Evolutionary conservation across 257 asterid genomes (phyloP), one percentile per base, ranked within the genome.

Genomic region (Asclepias syriaca): DNA sequence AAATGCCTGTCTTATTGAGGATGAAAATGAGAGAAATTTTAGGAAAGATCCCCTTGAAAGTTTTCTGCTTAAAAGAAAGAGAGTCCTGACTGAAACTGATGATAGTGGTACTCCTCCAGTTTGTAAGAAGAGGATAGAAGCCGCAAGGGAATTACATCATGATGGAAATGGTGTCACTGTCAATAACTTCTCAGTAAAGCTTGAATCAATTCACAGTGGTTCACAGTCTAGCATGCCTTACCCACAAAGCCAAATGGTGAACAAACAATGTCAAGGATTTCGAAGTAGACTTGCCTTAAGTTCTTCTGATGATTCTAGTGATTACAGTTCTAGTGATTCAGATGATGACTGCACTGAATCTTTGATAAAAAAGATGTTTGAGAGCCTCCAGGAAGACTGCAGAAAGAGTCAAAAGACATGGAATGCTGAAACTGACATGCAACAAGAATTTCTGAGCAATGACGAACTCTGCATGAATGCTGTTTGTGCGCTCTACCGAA

Each of bases 311-410:
- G 74, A 16, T 56, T 32, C 61, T 13, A 12, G 32, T 58, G 74
- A 66, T 53, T 63, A 22, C 39, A 49, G 71, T 75, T 75, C 75
- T 27, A 59, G 70, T 50, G 79, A 75, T 60, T 69, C 79, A 43
- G 79, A 37, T 2, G 66, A 50, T 51, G 74, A 67, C 34, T 67
- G 48, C 54, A 27, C 18, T 46, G 69, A 67, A 61, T 14, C 37
- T 45, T 32, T 34, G 12, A 48, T 43, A 13, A 46, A 22, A 2
- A 14, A 48, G 2, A 24, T 48, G 57, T 24, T 45, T 45, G 19
- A 21, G 46, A 60, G 10, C 16, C 60, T 59, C 57, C 13, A 40
- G 22, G 12, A 22, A 32, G 48, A 61, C 12, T 5, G 66, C 22
- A 5, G 48, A 19, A 64, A 64, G 68, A 37, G 29, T 14, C 46